Percentiles rank a stretch among this genome's conserved stretches.
Conservation (phyloP, 345 rosid species). For the Eucalyptus brandiana region DNA sequence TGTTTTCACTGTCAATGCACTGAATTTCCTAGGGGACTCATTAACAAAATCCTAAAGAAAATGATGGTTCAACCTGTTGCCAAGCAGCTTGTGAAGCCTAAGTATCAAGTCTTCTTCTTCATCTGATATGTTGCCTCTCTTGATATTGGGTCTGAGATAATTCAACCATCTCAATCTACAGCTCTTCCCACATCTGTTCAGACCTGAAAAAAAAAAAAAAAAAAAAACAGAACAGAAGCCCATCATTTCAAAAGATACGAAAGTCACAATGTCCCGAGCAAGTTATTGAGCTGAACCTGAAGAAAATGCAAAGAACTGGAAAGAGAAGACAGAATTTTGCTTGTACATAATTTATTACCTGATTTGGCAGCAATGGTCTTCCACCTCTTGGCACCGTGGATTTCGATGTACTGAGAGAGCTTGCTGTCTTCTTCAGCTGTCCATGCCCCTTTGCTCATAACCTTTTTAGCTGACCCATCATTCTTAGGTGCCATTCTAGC, state of each 20-base stretch:
- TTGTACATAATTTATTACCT: conserved; percentile 10
- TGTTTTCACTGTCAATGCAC: background rate
- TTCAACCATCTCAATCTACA: conserved; percentile 63
- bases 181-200: conserved; percentile 51
- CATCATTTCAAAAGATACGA: background rate
- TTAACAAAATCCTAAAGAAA: background rate
- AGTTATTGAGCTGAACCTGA: background rate
- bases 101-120: conserved; percentile 53
- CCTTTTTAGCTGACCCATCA: conserved; percentile 7
- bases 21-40: background rate
- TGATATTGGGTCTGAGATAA: conserved; percentile 51
- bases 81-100: conserved; percentile 45
- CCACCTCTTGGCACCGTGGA: conserved; percentile 54
- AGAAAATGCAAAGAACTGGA: background rate
- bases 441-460: conserved; percentile 46
- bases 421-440: conserved; percentile 50
- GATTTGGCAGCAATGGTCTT: conserved; percentile 36
- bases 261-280: background rate
- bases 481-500: conserved; percentile 16
- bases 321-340: background rate
- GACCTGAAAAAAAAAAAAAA: conserved; percentile 7
- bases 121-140: conserved; percentile 54
- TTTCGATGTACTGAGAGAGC: conserved; percentile 27
- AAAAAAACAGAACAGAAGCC: background rate
- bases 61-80: conserved; percentile 23